Evolutionary conservation across 2,329 filamentous ascomycete species (phyloP).

Genomic region (Coniochaeta sp.): DNA sequence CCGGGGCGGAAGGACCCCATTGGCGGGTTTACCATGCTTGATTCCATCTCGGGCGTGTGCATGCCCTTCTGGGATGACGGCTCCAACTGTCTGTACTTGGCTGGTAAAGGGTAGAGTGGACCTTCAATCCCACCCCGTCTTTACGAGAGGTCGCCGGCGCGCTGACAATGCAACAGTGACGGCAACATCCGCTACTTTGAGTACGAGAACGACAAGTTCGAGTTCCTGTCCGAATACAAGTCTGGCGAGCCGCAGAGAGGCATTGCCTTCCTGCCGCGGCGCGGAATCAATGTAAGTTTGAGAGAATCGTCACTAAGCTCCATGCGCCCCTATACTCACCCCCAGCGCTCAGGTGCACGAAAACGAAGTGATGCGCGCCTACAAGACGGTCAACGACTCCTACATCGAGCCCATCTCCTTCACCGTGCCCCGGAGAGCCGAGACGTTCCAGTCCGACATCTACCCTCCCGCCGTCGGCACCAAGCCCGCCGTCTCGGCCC

Average conservation of each 20-base stretch:
- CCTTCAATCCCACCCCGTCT: not conserved
- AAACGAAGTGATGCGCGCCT: conserved; percentile 91
- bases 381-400: conserved; percentile 91
- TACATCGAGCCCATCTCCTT: conserved; percentile 98
- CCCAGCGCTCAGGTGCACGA: conserved; percentile 62
- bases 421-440: conserved; percentile 86
- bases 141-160: not conserved
- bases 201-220: conserved; percentile 97
- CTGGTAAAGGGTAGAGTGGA: conserved; percentile 81
- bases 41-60: conserved; percentile 94
- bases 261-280: conserved; percentile 88
- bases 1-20: conserved; percentile 78
- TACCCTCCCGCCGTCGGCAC: conserved; percentile 78
- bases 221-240: conserved; percentile 95
- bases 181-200: conserved; percentile 99
- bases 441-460: conserved; percentile 95
- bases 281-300: conserved; percentile 72
- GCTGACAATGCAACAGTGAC: conserved; percentile 50
- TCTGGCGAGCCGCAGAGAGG: conserved; percentile 93
- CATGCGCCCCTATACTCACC: conserved; percentile 9
- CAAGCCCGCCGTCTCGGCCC: conserved; percentile 71
- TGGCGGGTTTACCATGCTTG: conserved; percentile 81
- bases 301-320: not conserved
- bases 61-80: conserved; percentile 99
- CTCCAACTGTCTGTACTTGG: conserved; percentile 89